Percentiles rank a stretch among this genome's conserved stretches.
phyloP scores from a whole-genome alignment of 75 land plant genomes.

The Sequoia sempervirens region DNA sequence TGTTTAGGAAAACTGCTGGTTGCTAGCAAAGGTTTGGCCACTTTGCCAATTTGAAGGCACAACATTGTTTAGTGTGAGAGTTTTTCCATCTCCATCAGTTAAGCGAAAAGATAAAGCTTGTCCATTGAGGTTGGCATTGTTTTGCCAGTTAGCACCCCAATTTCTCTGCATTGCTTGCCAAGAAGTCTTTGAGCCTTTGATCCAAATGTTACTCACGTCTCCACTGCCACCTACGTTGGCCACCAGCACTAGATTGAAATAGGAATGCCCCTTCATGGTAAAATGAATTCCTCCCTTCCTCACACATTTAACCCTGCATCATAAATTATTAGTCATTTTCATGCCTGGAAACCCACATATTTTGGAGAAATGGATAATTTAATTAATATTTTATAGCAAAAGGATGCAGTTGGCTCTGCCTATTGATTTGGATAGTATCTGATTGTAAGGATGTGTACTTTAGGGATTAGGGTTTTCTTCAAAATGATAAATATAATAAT shows the following conservation, averaged over 20 bases:
- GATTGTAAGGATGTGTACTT: too few species aligned
- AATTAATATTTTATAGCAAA: too few species aligned
- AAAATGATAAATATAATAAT: too few species aligned
- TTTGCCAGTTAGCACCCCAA: constrained; percentile 68
- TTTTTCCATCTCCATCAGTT: constrained; percentile 28
- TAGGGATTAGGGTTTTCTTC: too few species aligned
- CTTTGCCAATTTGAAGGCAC: constrained; percentile 37
- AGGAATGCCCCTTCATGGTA: constrained; percentile 50
- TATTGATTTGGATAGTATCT: too few species aligned
- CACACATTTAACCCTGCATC: constrained; percentile 37
- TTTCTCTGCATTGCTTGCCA: constrained; percentile 47
- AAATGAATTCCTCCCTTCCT: constrained; percentile 50
- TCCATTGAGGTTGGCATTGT: constrained; percentile 11
- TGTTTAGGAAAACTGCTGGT: constrained; percentile 22
- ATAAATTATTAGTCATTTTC: too few species aligned
- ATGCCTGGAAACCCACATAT: too few species aligned
- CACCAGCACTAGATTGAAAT: constrained; percentile 58
- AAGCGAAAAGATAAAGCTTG: constrained; percentile 44
- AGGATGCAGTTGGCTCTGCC: too few species aligned
- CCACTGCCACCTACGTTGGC: constrained; percentile 61
- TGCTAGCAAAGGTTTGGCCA: constrained; percentile 41
- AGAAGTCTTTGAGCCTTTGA: constrained; percentile 25
- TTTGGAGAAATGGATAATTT: too few species aligned
- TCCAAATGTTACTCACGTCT: constrained; percentile 33
- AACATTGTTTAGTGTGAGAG: constrained; percentile 23